Base-by-base conservation (phyloP, 441 rosid species). In the Eruca vesicaria region DNA sequence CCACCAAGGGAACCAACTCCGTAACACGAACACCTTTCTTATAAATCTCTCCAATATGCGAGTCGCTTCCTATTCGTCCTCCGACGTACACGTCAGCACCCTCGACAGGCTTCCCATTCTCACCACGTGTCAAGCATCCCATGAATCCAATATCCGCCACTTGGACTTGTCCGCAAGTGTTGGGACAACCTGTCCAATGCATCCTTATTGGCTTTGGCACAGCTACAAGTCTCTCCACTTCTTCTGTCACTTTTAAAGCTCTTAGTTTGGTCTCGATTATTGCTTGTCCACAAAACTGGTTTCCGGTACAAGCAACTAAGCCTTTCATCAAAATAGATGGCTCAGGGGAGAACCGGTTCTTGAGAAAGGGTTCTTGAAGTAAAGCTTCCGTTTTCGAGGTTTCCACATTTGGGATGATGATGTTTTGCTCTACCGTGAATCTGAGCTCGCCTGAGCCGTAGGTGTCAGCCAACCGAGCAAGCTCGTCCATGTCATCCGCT, bases 131-230 rank as follows among this genome's bases (percentile, higher is more conserved):
- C 85, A 86, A 85, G 81, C 94, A 88, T 33, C 99, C 99, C 99
- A 94, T 89, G 84, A 94, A 94, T 19, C 99, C 98, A 5, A 94
- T 88, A 69, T 92, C 99, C 1, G 99, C 98, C 0, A 94, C 99
- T 66, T 94, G 99, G 6, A 94, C 98, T 35, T 94, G 99, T 7
- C 89, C 99, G 2, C 99, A 95, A 6, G 82, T 86, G 72, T 89
- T 92, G n/a, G 99, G 99, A 80, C 99, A 95, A 5, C 99, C 98
- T 0, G 97, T 95, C 99, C 98, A 95, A 63, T 95, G 99, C 97
- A 92, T 89, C 82, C 99, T 86, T 50, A 95, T 83, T 0, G 92
- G 90, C 55, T 57, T 77, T 1, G 79, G 79, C 43, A 92, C 88
- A 0, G 92, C 83, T 45, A 95, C 97, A 1, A 88, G 83, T 83